Percentiles rank a stretch among this genome's conserved stretches.
Evolutionary conservation across 78 protist species (phyloP).

Genomic region (Corallochytrium limacisporum): DNA sequence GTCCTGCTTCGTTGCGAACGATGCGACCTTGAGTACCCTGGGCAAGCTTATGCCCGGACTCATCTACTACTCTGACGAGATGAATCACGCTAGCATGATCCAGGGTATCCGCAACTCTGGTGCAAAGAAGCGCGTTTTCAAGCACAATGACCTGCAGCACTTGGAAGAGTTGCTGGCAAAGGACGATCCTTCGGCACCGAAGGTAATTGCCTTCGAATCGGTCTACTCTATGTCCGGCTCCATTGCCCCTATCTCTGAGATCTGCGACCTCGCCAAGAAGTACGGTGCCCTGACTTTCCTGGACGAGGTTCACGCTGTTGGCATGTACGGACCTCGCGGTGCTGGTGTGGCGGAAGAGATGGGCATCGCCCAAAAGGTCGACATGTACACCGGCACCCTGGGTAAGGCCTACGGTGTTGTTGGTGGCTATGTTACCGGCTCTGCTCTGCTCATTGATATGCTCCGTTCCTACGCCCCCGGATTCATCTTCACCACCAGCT

Average conservation of each 20-base stretch:
- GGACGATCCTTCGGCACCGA: constrained; percentile 41
- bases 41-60: constrained; percentile 43
- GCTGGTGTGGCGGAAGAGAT: constrained; percentile 73
- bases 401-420: constrained; percentile 66
- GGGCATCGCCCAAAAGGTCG: constrained; percentile 40
- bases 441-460: constrained; percentile 46
- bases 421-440: constrained; percentile 83
- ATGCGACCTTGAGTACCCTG: constrained; percentile 53
- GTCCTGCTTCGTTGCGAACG: constrained; percentile 78
- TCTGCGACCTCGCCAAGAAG: constrained; percentile 62
- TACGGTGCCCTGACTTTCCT: constrained; percentile 75
- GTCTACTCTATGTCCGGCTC: constrained; percentile 86
- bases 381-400: constrained; percentile 60
- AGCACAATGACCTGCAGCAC: constrained; percentile 72
- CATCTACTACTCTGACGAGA: constrained; percentile 55
- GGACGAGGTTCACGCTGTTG: constrained; percentile 92
- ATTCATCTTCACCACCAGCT: constrained; percentile 82
- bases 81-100: constrained; percentile 82
- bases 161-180: constrained; percentile 47
- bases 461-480: constrained; percentile 70
- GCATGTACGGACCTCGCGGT: constrained; percentile 72
- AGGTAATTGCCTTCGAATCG: constrained; percentile 71
- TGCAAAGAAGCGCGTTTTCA: constrained; percentile 36
- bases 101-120: constrained; percentile 44
- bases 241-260: constrained; percentile 68